These are phyloP conservation scores for Cyclostephanos tholiformis DNA, from an alignment of 108 stramenopile genomes.

Conservation along the genomic window DNA sequence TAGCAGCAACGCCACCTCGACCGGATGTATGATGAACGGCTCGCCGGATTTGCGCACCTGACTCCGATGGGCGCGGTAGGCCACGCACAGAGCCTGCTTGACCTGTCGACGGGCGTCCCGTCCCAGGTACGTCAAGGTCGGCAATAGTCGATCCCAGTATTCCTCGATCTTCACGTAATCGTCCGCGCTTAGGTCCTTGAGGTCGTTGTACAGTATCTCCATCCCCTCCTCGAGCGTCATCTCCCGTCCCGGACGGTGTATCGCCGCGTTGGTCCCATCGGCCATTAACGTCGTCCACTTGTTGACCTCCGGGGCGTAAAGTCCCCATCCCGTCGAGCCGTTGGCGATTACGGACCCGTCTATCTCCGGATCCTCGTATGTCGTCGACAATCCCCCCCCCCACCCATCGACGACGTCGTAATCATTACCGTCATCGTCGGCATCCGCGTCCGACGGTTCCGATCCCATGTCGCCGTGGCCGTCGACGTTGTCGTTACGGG, in stretches of 20 bases:
- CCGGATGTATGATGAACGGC: conserved; percentile 95
- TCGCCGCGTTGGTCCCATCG: conserved; percentile 49
- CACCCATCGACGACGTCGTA: conserved; percentile 34
- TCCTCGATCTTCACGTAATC: conserved; percentile 70
- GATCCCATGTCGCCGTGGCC: neutral
- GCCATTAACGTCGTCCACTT: conserved; percentile 80
- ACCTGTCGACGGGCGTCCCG: conserved; percentile 53
- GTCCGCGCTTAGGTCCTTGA: conserved; percentile 59
- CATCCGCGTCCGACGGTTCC: neutral
- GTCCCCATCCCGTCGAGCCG: conserved; percentile 6
- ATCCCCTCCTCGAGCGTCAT: conserved; percentile 53
- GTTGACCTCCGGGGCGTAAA: conserved; percentile 69
- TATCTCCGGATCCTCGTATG: conserved; percentile 32
- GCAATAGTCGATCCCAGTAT: conserved; percentile 79
- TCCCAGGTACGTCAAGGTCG: conserved; percentile 66
- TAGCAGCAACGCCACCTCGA: conserved; percentile 85
- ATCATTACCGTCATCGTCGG: conserved; percentile 2
- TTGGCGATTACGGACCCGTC: conserved; percentile 22
- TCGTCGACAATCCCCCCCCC: neutral
- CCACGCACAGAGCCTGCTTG: conserved; percentile 76
- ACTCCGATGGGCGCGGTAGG: conserved; percentile 87
- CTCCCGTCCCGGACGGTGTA: conserved; percentile 41
- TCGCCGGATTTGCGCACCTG: conserved; percentile 93
- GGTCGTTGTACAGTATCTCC: conserved; percentile 65
- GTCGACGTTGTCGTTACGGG: neutral